Evolutionary conservation across 495 filamentous ascomycete species (phyloP).

Genomic region (Podospora tetraspora): DNA sequence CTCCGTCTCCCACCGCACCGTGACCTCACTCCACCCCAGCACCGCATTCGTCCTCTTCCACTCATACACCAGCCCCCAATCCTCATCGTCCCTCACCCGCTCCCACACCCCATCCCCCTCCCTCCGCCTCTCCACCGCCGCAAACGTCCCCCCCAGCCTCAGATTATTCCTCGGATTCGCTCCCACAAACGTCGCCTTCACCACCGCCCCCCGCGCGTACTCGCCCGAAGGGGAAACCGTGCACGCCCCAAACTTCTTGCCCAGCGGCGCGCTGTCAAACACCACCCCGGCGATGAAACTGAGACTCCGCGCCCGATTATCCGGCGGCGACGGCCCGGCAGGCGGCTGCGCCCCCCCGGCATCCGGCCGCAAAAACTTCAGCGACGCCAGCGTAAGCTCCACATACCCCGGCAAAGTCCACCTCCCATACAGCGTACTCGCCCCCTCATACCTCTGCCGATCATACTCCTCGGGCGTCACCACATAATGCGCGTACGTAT

Average conservation of each 20-base stretch:
- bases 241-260: slow-evolving; percentile 67
- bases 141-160: slow-evolving; percentile 72
- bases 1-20: slow-evolving; percentile 68
- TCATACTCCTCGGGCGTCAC: slow-evolving; percentile 85
- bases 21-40: slow-evolving; percentile 73
- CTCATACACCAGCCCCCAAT: slow-evolving; percentile 75
- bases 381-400: slow-evolving; percentile 65
- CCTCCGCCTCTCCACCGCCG: slow-evolving; percentile 60
- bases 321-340: slow-evolving; percentile 65
- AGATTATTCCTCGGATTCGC: slow-evolving; percentile 92
- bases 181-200: slow-evolving; percentile 71
- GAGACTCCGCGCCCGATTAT: slow-evolving; percentile 67
- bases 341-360: slow-evolving; percentile 39
- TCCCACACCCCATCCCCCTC: slow-evolving; percentile 54
- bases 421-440: slow-evolving; percentile 85
- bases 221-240: slow-evolving; percentile 48
- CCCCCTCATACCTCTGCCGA: slow-evolving; percentile 92
- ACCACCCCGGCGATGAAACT: slow-evolving; percentile 78
- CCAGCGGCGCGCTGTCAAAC: slow-evolving; percentile 61
- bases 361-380: slow-evolving; percentile 60
- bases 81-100: slow-evolving; percentile 62
- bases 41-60: slow-evolving; percentile 73
- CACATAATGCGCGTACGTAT: slow-evolving; percentile 91
- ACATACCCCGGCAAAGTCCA: slow-evolving; percentile 82
- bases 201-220: slow-evolving; percentile 58